phyloP scores from a whole-genome alignment of 2,329 filamentous ascomycete species.

The Shiraia sp. region DNA sequence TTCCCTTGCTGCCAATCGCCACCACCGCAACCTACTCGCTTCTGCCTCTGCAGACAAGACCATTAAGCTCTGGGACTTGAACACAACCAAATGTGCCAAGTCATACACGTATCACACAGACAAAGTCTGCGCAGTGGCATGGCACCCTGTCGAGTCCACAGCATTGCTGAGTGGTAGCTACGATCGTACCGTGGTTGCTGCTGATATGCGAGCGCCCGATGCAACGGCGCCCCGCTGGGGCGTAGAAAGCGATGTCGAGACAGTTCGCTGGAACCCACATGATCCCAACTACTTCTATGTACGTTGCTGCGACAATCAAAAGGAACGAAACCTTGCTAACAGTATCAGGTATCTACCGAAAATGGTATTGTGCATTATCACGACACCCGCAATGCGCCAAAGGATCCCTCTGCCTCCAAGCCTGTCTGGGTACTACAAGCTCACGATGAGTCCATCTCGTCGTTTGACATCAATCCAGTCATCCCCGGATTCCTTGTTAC shows the following conservation, averaged over 20 bases:
- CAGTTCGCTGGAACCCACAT: constrained; percentile 89
- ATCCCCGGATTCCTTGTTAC: constrained; percentile 94
- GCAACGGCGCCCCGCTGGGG: constrained; percentile 83
- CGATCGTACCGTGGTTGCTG: constrained; percentile 90
- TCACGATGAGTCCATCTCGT: constrained; percentile 87
- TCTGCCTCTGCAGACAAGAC: constrained; percentile 96
- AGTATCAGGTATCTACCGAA: constrained; percentile 70
- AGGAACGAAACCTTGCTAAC: constrained; percentile 16
- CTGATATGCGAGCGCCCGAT: constrained; percentile 92
- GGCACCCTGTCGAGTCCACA: constrained; percentile 87
- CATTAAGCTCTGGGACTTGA: constrained; percentile 96
- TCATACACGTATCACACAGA: constrained; percentile 95
- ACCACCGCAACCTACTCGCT: constrained; percentile 91
- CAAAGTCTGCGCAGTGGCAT: constrained; percentile 95
- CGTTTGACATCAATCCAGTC: constrained; percentile 87
- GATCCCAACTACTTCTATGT: constrained; percentile 93
- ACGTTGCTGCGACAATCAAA: constrained; percentile 16
- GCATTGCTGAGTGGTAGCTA: constrained; percentile 92
- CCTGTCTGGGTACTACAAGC: constrained; percentile 94
- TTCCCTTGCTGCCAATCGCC: constrained; percentile 86
- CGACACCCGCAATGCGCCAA: constrained; percentile 77
- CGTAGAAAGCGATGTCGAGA: constrained; percentile 94
- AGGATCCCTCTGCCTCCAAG: constrained; percentile 74
- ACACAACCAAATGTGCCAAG: constrained; percentile 89
- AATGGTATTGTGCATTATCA: constrained; percentile 90